A percentile compares a stretch with the other conserved stretches of the same genome.
phyloP scores from a whole-genome alignment of 2,329 filamentous ascomycete genomes.

The Trichoderma polysporum region DNA sequence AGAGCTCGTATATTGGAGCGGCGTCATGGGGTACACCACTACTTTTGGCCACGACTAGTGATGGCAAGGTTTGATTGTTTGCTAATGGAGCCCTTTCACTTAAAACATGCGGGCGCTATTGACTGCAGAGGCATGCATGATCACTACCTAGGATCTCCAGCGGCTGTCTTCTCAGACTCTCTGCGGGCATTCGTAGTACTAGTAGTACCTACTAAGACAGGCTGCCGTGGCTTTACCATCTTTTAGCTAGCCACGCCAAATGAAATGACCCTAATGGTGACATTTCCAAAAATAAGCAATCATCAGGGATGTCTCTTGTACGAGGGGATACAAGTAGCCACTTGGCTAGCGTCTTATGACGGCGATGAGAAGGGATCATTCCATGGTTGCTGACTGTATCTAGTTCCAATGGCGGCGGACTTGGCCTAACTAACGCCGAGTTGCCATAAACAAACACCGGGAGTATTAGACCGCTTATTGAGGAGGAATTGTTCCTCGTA shows the following conservation, averaged over 20 bases:
- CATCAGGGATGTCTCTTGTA: not conserved
- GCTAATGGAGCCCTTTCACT: not conserved
- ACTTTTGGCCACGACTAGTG: not conserved
- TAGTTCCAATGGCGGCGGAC: not conserved
- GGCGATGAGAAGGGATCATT: not conserved
- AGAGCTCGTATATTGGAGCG: not conserved
- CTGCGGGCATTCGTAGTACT: not conserved
- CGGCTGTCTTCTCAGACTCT: not conserved
- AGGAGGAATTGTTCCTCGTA: not conserved
- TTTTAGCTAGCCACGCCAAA: not conserved
- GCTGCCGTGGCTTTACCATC: not conserved
- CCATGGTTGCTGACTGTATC: conserved; percentile 7
- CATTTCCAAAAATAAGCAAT: not conserved
- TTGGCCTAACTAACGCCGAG: conserved; percentile 6
- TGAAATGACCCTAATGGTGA: not conserved
- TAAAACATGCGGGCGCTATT: not conserved
- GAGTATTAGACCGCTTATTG: conserved; percentile 13
- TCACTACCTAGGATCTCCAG: not conserved
- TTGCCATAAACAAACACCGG: not conserved
- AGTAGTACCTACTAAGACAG: not conserved
- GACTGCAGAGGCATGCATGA: not conserved
- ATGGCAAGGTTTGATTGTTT: not conserved
- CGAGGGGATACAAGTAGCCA: not conserved
- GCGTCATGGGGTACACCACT: not conserved
- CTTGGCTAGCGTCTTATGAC: not conserved